phyloP scores from a whole-genome alignment of 768 basidiomycete species.

The Tylopilus sp. region DNA sequence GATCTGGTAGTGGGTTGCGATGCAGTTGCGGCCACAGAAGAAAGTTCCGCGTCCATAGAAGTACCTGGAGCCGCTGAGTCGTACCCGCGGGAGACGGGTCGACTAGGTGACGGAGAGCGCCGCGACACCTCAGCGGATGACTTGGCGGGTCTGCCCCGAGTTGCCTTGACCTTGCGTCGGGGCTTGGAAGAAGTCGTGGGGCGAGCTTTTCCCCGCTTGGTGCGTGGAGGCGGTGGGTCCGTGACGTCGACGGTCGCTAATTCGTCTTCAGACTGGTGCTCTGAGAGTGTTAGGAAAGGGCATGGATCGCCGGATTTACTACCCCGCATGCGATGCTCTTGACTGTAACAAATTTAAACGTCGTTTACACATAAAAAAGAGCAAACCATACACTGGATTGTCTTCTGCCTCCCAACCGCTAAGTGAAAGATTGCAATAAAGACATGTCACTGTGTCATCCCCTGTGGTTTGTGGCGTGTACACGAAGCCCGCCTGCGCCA shows the following conservation, averaged over 20 bases:
- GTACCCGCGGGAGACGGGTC: background rate
- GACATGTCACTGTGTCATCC: constrained; percentile 81
- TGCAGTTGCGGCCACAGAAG: background rate
- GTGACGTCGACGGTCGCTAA: constrained; percentile 7
- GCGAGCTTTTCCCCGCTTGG: constrained; percentile 20
- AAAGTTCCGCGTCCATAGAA: background rate
- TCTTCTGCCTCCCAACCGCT: constrained; percentile 87
- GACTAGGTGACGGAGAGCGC: constrained; percentile 15
- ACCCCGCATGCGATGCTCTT: constrained; percentile 71
- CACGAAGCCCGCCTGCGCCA: constrained; percentile 88
- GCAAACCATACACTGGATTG: constrained; percentile 71
- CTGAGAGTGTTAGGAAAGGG: constrained; percentile 38
- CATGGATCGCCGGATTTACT: constrained; percentile 43
- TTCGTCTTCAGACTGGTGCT: constrained; percentile 26
- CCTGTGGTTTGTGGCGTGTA: constrained; percentile 64
- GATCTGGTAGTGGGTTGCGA: background rate
- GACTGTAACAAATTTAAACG: constrained; percentile 39
- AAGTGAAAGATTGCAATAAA: constrained; percentile 78
- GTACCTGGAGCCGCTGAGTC: background rate
- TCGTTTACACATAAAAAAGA: no score
- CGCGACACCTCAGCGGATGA: constrained; percentile 9
- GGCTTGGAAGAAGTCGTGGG: constrained; percentile 21
- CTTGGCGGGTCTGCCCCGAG: constrained; percentile 24
- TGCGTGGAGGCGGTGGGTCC: constrained; percentile 11
- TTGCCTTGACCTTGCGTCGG: constrained; percentile 20